Base-by-base conservation (phyloP, 306 rosid genomes). In the Dalbergia oliveri region DNA sequence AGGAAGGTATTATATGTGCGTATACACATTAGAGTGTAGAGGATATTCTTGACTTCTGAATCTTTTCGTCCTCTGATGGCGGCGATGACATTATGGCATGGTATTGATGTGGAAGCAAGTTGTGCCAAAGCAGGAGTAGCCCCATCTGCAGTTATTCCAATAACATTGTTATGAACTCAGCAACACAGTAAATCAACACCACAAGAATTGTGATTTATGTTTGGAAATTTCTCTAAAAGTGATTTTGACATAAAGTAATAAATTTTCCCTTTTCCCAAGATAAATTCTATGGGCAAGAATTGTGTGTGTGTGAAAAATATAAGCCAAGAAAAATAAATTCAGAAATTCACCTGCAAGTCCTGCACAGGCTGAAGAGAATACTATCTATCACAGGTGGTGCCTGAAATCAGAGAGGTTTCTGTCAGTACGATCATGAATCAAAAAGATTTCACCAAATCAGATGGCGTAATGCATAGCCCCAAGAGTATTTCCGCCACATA, bases 301-400 rank as follows among this genome's bases (percentile, higher is more conserved):
- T 21, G 0, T 21, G 23, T 21, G 23, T 21, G 23, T 21, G 23
- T n/a, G n/a, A n/a, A n/a, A 71, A 21, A 70, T 60, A 59, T 56
- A 72, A 61, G 41, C 26, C n/a, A 66, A 73, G 72, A 21, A 81
- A 79, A 73, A 53, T 64, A 56, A 16, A 37, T 26, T 82, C 19
- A 69, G 69, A 61, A 41, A 81, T 50, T 80, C 13, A 92, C 97
- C 98, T 85, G 97, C 89, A 79, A 92, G 77, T 75, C 98, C 97
- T n/a, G 98, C 98, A 74, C 94, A 94, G 75, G 92, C 90, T 19
- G 97, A 94, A 84, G 98, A 94, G 85, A 92, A 91, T 72, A 94
- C 86, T 34, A 92, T 83, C 86, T 34, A 92, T 83, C 88, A 94
- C 97, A 11, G 98, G 98, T 1, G 98, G 98, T 73, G 98, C 89